A percentile compares a stretch with the other conserved stretches of the same genome.
Evolutionary conservation across 768 basidiomycete species (phyloP).

Genomic region (Clitopilus hobsonii): DNA sequence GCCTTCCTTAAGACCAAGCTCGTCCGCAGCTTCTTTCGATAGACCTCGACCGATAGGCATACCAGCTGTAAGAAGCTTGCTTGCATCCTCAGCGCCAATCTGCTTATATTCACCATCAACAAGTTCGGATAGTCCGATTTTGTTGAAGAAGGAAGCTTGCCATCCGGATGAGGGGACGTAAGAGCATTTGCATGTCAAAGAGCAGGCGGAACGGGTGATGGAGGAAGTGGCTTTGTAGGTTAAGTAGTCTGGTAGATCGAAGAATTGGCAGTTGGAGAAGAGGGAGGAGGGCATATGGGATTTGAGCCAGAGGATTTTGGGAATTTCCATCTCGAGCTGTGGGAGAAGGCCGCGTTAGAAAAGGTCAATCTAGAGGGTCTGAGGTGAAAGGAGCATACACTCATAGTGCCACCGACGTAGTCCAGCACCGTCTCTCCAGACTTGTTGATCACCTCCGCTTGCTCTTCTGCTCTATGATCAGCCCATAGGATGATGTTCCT

Average conservation of each 20-base stretch:
- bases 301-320: conserved; percentile 96
- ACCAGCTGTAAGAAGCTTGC: conserved; percentile 73
- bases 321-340: conserved; percentile 97
- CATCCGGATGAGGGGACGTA: conserved; percentile 86
- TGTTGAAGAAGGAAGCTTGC: conserved; percentile 82
- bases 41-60: conserved; percentile 84
- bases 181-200: conserved; percentile 93
- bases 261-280: conserved; percentile 78
- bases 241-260: conserved; percentile 92
- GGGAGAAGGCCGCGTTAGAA: conserved; percentile 1
- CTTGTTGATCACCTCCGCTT: conserved; percentile 86
- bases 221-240: conserved; percentile 87
- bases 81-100: conserved; percentile 60
- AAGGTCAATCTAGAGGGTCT: conserved; percentile 3
- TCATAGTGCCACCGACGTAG: conserved; percentile 96
- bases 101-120: conserved; percentile 66
- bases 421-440: conserved; percentile 83
- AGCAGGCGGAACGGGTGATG: conserved; percentile 81
- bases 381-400: conserved; percentile 43
- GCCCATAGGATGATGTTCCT: conserved; percentile 95
- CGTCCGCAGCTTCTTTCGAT: conserved; percentile 70
- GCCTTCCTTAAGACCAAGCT: conserved; percentile 80
- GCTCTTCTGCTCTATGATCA: conserved; percentile 90
- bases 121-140: conserved; percentile 76
- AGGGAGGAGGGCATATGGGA: conserved; percentile 69